Conservation (phyloP, 2,329 filamentous ascomycete species). For the Lasiodiplodia sp. region DNA sequence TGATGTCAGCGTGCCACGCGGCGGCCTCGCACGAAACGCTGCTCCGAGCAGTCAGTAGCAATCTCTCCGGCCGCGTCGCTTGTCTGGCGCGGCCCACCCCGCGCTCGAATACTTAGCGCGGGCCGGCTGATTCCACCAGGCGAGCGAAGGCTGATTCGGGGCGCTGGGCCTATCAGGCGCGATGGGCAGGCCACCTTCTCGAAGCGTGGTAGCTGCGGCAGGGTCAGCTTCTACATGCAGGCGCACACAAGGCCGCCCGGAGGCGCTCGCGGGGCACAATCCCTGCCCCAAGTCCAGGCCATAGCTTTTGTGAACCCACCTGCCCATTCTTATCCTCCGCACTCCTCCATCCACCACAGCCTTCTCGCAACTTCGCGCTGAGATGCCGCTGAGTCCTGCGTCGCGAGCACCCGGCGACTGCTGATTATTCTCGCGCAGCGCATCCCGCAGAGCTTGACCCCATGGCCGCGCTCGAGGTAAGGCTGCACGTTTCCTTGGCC, state of each 20-base stretch:
- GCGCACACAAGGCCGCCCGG: slow-evolving; percentile 24
- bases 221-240: slow-evolving; percentile 3
- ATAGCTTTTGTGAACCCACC: slow-evolving; percentile 20
- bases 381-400: not conserved
- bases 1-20: slow-evolving; percentile 26
- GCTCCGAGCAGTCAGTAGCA: not conserved
- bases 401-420: slow-evolving; percentile 5
- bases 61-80: slow-evolving; percentile 6
- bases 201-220: slow-evolving; percentile 20
- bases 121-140: slow-evolving; percentile 20
- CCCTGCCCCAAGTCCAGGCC: slow-evolving; percentile 6
- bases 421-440: not conserved
- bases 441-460: not conserved
- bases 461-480: slow-evolving; percentile 28
- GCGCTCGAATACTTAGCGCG: not conserved
- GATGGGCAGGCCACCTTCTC: slow-evolving; percentile 25
- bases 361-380: not conserved
- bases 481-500: not conserved
- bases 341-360: not conserved
- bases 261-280: slow-evolving; percentile 21
- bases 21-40: slow-evolving; percentile 16
- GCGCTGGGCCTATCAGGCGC: slow-evolving; percentile 10
- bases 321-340: slow-evolving; percentile 23
- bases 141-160: slow-evolving; percentile 15
- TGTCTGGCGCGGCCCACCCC: slow-evolving; percentile 13